Conservation (phyloP, 2,329 filamentous ascomycete species). For the Fusarium sp. region DNA sequence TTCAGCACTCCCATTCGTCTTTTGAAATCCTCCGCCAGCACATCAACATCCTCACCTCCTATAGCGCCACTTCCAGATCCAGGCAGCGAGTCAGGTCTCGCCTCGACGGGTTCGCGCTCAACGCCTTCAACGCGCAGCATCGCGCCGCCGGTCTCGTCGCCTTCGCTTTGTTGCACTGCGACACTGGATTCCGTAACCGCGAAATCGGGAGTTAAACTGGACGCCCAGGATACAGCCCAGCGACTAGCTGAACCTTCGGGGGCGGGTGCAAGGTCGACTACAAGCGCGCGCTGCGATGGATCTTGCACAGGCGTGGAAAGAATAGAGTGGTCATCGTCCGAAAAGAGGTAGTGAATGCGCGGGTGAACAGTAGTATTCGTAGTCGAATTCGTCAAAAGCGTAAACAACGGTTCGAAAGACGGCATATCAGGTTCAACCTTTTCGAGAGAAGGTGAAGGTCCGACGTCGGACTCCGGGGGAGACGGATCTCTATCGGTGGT, state of each 20-base stretch:
- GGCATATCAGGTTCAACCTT: conserved; percentile 43
- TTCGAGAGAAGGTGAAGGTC: conserved; percentile 19
- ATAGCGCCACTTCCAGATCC: conserved; percentile 49
- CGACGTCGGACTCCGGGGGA: conserved; percentile 31
- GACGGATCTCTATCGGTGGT: conserved; percentile 42
- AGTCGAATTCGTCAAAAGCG: conserved; percentile 81
- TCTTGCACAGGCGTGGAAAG: conserved; percentile 69
- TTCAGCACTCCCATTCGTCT: conserved; percentile 66
- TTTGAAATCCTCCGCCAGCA: conserved; percentile 67
- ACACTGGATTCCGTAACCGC: conserved; percentile 63
- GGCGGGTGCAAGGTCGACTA: conserved; percentile 63
- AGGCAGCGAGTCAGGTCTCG: conserved; percentile 42
- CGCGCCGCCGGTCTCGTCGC: conserved; percentile 40
- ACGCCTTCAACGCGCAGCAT: conserved; percentile 54
- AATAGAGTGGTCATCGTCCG: conserved; percentile 86
- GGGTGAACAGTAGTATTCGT: conserved; percentile 83
- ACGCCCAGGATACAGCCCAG: conserved; percentile 72
- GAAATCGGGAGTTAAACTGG: conserved; percentile 81
- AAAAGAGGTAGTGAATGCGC: conserved; percentile 90
- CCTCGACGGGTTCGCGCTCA: conserved; percentile 52
- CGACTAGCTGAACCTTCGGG: conserved; percentile 54
- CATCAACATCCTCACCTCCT: conserved; percentile 60
- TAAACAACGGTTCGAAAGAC: conserved; percentile 83
- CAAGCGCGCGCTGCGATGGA: conserved; percentile 59
- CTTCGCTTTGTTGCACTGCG: conserved; percentile 55